phyloP scores from a whole-genome alignment of 495 filamentous ascomycete species.

The Tricharina praecox region DNA sequence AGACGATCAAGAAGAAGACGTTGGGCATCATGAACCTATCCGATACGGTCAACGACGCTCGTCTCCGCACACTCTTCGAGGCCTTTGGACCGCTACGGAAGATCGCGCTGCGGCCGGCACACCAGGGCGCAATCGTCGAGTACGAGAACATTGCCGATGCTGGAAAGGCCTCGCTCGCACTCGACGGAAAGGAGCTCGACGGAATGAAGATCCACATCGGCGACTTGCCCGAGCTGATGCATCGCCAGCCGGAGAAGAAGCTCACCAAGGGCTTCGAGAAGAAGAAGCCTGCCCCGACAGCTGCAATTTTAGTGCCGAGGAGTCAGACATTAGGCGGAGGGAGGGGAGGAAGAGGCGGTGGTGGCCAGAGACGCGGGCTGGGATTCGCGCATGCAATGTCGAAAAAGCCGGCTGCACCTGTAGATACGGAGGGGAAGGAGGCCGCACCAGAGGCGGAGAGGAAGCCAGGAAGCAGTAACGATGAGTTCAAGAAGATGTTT shows the following conservation, averaged over 20 bases:
- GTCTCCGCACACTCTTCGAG: conserved; percentile 47
- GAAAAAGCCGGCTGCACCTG: conserved; percentile 33
- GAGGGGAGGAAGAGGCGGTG: conserved; percentile 16
- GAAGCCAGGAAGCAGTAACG: conserved; percentile 53
- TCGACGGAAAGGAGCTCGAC: conserved; percentile 54
- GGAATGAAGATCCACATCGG: conserved; percentile 54
- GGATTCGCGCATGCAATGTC: conserved; percentile 33
- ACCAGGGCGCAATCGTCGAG: conserved; percentile 78
- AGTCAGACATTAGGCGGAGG: conserved; percentile 5
- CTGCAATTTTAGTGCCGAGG: conserved; percentile 22
- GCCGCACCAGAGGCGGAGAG: conserved; percentile 13
- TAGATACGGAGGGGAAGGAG: conserved; percentile 37
- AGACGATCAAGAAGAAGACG: conserved; percentile 39
- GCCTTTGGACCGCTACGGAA: conserved; percentile 49
- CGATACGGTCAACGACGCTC: conserved; percentile 54
- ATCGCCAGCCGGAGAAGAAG: conserved; percentile 38
- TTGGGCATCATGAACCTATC: conserved; percentile 51
- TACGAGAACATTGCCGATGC: conserved; percentile 50
- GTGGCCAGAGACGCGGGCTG: conserved; percentile 25
- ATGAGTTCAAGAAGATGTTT: conserved; percentile 73
- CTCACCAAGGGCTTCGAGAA: conserved; percentile 33
- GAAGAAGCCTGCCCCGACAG: conserved; percentile 31
- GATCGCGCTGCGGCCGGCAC: conserved; percentile 50
- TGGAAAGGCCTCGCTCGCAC: conserved; percentile 55
- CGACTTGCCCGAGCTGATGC: conserved; percentile 49